phyloP scores from a whole-genome alignment of 164 flowering plant genomes.

The Nymphaea colorata region DNA sequence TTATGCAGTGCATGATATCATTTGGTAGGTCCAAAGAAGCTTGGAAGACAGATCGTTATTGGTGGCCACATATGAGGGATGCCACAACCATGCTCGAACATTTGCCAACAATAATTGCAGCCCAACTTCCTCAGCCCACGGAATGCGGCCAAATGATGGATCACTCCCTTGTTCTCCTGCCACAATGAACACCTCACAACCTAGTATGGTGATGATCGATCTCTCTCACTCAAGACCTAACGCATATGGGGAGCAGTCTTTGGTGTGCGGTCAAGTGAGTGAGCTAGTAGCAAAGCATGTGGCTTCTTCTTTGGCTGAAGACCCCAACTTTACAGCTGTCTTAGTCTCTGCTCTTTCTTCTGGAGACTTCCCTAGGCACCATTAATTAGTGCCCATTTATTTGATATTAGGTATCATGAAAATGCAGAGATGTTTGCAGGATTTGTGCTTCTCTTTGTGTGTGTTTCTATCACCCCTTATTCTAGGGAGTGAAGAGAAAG shows the following conservation, averaged over 20 bases:
- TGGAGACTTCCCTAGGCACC: too few relatives aligned
- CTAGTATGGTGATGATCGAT: too few relatives aligned
- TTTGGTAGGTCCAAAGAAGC: conserved; percentile 40
- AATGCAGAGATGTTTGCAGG: too few relatives aligned
- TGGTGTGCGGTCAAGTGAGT: neutral
- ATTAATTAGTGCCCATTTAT: too few relatives aligned
- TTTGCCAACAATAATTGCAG: conserved; percentile 1
- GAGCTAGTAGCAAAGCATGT: conserved; percentile 20
- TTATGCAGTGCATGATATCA: too few relatives aligned
- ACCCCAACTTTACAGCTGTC: conserved; percentile 29
- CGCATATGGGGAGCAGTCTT: conserved; percentile 1
- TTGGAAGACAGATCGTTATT: conserved; percentile 24
- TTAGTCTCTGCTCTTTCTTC: conserved; percentile 32
- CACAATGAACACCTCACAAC: neutral
- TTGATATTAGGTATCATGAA: too few relatives aligned
- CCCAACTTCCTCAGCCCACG: neutral
- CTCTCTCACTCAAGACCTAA: conserved; percentile 13
- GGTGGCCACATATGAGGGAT: conserved; percentile 52
- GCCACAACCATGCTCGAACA: conserved; percentile 33
- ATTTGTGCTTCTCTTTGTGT: too few relatives aligned
- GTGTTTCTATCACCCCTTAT: too few relatives aligned
- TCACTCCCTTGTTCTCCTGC: conserved; percentile 2
- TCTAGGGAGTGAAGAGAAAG: too few relatives aligned
- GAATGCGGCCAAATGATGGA: neutral
- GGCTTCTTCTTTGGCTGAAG: conserved; percentile 22